Percentiles rank a stretch among this genome's conserved stretches.
Conservation (phyloP, 2,329 filamentous ascomycete genomes). For the Alternaria gaisen region DNA sequence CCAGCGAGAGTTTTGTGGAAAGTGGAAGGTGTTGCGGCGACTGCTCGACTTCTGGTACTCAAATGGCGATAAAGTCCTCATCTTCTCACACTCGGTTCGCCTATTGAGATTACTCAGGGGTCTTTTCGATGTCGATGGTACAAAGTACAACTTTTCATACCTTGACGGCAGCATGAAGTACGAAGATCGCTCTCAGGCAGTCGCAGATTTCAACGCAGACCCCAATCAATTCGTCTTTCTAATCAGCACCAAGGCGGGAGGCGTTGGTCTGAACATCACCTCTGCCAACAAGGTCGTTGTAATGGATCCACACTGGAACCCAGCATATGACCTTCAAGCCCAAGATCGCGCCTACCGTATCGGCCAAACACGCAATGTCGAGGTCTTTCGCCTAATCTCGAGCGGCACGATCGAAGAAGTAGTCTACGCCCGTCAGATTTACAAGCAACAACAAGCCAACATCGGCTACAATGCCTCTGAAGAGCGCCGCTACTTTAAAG, state of each 20-base stretch:
- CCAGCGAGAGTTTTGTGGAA: constrained; percentile 92
- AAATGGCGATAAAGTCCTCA: constrained; percentile 90
- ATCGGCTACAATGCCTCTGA: constrained; percentile 94
- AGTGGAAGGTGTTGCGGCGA: constrained; percentile 91
- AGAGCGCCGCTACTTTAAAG: constrained; percentile 93
- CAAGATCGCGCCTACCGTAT: constrained; percentile 97
- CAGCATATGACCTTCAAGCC: constrained; percentile 90
- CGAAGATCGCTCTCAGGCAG: constrained; percentile 80
- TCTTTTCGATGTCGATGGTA: constrained; percentile 80
- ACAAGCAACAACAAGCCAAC: constrained; percentile 98
- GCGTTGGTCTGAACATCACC: constrained; percentile 94
- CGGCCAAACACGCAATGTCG: constrained; percentile 89
- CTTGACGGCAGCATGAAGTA: constrained; percentile 86
- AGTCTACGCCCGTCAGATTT: constrained; percentile 95
- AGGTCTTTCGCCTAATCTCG: constrained; percentile 91
- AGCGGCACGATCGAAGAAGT: constrained; percentile 96
- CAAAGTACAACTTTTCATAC: constrained; percentile 87
- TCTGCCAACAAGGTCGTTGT: constrained; percentile 98
- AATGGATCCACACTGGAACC: constrained; percentile 98
- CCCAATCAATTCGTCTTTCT: constrained; percentile 91
- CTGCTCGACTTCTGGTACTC: constrained; percentile 88
- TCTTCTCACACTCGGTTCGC: constrained; percentile 92
- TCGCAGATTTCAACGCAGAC: constrained; percentile 92
- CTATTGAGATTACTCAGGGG: constrained; percentile 84
- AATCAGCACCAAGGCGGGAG: constrained; percentile 92